A percentile compares a stretch with the other conserved stretches of the same genome.
phyloP scores from a whole-genome alignment of 306 rosid species.

The Begonia peltatifolia region DNA sequence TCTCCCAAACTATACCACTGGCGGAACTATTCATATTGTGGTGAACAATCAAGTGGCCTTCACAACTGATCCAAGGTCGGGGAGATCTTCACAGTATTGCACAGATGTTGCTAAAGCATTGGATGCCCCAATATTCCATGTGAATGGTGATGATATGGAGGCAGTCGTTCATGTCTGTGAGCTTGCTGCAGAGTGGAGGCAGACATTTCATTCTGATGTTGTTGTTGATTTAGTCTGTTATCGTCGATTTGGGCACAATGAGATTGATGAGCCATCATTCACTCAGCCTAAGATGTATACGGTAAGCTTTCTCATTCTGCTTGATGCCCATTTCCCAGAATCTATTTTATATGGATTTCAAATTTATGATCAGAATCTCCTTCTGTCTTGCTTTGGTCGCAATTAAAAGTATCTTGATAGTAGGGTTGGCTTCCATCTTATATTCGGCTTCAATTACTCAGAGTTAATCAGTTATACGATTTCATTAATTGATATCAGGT shows the following conservation, averaged over 20 bases:
- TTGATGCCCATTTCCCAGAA: neutral
- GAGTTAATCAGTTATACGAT: no score
- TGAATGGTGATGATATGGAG: slow-evolving; percentile 86
- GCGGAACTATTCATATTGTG: slow-evolving; percentile 90
- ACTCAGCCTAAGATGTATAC: slow-evolving; percentile 93
- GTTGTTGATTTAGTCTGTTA: slow-evolving; percentile 92
- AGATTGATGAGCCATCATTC: slow-evolving; percentile 93
- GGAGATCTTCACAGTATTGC: slow-evolving; percentile 87
- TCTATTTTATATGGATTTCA: neutral
- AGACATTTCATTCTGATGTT: slow-evolving; percentile 85
- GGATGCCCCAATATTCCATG: slow-evolving; percentile 83
- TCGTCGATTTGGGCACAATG: slow-evolving; percentile 93
- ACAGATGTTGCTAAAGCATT: slow-evolving; percentile 96
- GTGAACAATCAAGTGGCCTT: slow-evolving; percentile 94
- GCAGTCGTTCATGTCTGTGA: slow-evolving; percentile 93
- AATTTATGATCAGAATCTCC: neutral
- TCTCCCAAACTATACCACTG: slow-evolving; percentile 83
- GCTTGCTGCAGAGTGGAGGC: slow-evolving; percentile 99
- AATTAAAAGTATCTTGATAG: neutral
- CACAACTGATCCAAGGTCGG: slow-evolving; percentile 77
- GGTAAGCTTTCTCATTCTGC: slow-evolving; percentile 30
- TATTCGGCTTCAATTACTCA: neutral
- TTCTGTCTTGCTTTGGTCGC: neutral
- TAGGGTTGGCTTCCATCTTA: neutral
- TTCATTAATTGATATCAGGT: slow-evolving; percentile 30